These are phyloP conservation scores for Plenodomus tracheiphilus DNA, from an alignment of 2,329 filamentous ascomycete species.

Conservation along the genomic window DNA sequence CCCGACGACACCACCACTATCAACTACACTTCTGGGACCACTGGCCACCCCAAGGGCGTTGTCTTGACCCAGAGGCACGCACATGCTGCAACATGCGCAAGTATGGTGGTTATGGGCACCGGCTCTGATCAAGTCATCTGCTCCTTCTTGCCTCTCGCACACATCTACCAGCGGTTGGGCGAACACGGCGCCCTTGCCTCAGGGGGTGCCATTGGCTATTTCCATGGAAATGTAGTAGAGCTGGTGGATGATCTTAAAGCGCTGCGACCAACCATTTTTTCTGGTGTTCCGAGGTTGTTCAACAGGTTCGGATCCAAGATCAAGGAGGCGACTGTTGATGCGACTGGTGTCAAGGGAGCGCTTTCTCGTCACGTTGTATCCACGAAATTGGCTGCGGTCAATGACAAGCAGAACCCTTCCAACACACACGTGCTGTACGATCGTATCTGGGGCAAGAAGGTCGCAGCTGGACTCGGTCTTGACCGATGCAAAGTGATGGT, in stretches of 20 bases:
- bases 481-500: constrained; percentile 74
- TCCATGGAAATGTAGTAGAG: constrained; percentile 85
- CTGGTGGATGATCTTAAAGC: constrained; percentile 91
- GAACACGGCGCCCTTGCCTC: constrained; percentile 76
- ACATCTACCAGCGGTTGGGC: constrained; percentile 86
- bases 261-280: constrained; percentile 78
- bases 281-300: constrained; percentile 87
- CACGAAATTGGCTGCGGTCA: constrained; percentile 79
- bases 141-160: constrained; percentile 90
- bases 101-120: constrained; percentile 58
- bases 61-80: constrained; percentile 81
- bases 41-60: constrained; percentile 80
- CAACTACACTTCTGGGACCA: constrained; percentile 89
- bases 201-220: constrained; percentile 82
- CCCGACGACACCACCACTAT: constrained; percentile 82
- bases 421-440: constrained; percentile 80
- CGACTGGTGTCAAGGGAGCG: constrained; percentile 76
- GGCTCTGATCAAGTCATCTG: constrained; percentile 67
- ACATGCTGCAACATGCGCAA: constrained; percentile 69
- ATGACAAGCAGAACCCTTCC: constrained; percentile 71
- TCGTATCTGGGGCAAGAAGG: constrained; percentile 88
- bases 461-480: constrained; percentile 79
- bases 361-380: constrained; percentile 79
- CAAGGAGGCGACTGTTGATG: constrained; percentile 75
- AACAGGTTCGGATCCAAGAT: constrained; percentile 88